Evolutionary conservation across 306 rosid species (phyloP), one percentile per base, ranked within the genome.

Genomic region (Dryas octopetala): DNA sequence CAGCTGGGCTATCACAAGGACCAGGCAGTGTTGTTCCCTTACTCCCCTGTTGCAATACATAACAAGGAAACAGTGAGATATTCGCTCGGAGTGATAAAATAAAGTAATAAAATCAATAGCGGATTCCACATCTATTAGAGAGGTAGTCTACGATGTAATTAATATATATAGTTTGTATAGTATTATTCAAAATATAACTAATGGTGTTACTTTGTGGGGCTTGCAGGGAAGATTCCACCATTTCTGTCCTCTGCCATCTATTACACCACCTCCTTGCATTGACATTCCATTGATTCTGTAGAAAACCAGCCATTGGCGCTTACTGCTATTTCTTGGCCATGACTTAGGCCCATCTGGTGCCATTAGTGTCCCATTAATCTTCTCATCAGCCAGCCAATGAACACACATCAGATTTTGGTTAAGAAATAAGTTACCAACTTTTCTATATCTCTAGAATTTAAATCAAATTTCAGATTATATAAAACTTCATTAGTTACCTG

Each of bases 201-300:
- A 62, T 40, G 73, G 70, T n/a, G 23, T 49, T 87, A 86, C 92
- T 79, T 78, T 79, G 81, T 83, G 84, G 13, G 89, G 82, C 51
- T 84, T 88, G 78, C 90, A 84, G 8, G 89, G 88, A 75, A 88
- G 91, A 72, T 84, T 60, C 96, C 92, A 88, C 92, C 96, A 90
- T 74, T 88, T 83, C 84, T 81, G 77, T 76, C 93, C 96, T 71
- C 84, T 86, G 5, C 93, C 93, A 83, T 86, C 89, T 71, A 86
- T 78, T 65, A 85, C 59, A 49, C 93, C 96, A 52, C 51, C 51
- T n/a, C 96, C 91, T 71, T 81, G 73, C 84, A 86, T 50, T 28
- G 81, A 73, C 82, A 88, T 58, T 61, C 83, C 88, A 76, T 83
- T 76, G 62, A 88, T 76, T 82, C 86, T 81, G 71, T 85, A 83